Evolutionary conservation across 2,329 filamentous ascomycete genomes (phyloP).

Genomic region (Fusarium beomiforme): DNA sequence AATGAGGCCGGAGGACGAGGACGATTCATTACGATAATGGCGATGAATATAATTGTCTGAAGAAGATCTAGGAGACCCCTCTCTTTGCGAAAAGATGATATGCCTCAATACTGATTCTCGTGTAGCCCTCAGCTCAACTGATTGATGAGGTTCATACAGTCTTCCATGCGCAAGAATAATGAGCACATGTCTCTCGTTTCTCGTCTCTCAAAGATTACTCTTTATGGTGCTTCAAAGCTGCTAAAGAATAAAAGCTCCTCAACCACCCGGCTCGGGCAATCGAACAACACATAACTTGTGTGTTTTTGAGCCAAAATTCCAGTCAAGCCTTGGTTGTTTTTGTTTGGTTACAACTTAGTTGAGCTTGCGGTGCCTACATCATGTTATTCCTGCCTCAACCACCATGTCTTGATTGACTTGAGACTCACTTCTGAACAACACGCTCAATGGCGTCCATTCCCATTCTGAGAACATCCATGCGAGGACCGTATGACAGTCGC

Average conservation of each 20-base stretch:
- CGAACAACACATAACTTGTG: background rate
- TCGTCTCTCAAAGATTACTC: background rate
- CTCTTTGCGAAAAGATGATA: constrained; percentile 1
- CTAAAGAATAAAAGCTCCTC: background rate
- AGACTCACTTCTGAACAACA: constrained; percentile 75
- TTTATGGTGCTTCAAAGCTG: background rate
- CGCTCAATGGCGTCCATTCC: constrained; percentile 88
- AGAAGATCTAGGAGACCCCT: background rate
- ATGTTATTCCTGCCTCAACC: constrained; percentile 11
- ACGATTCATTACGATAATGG: background rate
- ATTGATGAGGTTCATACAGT: background rate
- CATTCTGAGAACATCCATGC: constrained; percentile 79
- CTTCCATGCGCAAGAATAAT: background rate
- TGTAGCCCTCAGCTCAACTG: background rate
- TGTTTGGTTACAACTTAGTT: constrained; percentile 1
- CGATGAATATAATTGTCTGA: background rate
- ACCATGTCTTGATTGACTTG: background rate
- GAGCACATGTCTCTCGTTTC: background rate
- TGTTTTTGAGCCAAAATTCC: background rate
- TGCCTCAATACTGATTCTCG: background rate
- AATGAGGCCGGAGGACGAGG: background rate
- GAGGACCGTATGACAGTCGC: constrained; percentile 84
- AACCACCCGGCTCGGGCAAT: background rate
- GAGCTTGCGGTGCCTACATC: constrained; percentile 37
- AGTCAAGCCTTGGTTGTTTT: background rate